Percentiles rank a stretch among this genome's conserved stretches.
Conservation (phyloP, 1,139 yeast species). For the Suhomyces chickasaworum region DNA sequence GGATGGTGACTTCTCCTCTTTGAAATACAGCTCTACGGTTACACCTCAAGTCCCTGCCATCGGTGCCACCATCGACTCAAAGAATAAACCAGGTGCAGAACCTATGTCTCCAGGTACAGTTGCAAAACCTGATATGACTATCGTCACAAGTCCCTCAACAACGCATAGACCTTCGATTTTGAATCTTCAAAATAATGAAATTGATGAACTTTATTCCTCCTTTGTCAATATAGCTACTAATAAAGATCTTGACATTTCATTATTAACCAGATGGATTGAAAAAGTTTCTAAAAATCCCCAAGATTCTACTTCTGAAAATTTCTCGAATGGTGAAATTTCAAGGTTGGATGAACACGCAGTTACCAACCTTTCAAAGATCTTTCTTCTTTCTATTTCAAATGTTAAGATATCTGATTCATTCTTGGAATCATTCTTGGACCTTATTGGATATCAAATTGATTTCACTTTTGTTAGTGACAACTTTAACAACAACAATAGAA, state of each 20-base stretch:
- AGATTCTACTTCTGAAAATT: neutral
- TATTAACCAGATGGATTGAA: conserved; percentile 52
- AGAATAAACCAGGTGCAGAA: neutral
- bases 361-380: conserved; percentile 61
- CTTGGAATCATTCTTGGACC: conserved; percentile 46
- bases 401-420: conserved; percentile 51
- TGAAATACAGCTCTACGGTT: conserved; percentile 14
- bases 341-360: conserved; percentile 20
- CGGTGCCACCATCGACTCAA: neutral
- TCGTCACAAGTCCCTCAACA: conserved; percentile 6
- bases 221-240: conserved; percentile 61
- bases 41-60: neutral
- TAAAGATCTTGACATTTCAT: conserved; percentile 47
- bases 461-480: conserved; percentile 41
- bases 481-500: conserved; percentile 44
- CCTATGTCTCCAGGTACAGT: conserved; percentile 4
- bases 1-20: conserved; percentile 67
- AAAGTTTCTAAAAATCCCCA: conserved; percentile 34
- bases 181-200: conserved; percentile 37
- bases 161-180: conserved; percentile 19
- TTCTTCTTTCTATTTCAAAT: conserved; percentile 62
- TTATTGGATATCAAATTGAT: conserved; percentile 47
- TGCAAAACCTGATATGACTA: conserved; percentile 5
- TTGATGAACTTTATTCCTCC: conserved; percentile 68
- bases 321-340: neutral